phyloP scores from a whole-genome alignment of 2,329 filamentous ascomycete genomes.

The Verticillium albo-atrum region DNA sequence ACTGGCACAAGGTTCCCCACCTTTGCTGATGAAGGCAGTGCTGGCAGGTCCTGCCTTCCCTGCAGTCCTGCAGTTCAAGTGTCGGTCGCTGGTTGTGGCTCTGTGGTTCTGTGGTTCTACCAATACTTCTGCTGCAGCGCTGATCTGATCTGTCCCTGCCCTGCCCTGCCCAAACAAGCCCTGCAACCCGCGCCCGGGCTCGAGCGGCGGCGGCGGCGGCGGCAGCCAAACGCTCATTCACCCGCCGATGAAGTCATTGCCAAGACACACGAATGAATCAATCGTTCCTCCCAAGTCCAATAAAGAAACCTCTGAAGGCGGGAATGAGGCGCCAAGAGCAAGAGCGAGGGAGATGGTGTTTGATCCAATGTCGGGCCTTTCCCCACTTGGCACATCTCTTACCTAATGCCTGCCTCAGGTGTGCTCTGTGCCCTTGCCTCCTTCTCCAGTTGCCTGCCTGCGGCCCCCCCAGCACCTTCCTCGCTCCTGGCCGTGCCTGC shows the following conservation, averaged over 20 bases:
- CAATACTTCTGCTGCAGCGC: not conserved
- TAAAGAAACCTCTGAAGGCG: not conserved
- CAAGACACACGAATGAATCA: not conserved
- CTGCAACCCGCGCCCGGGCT: not conserved
- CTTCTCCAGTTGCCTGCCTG: not conserved
- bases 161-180: not conserved
- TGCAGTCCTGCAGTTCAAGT: not conserved
- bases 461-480: not conserved
- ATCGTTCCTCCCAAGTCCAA: not conserved
- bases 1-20: not conserved
- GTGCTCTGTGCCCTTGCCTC: not conserved
- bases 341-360: not conserved
- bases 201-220: not conserved
- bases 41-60: not conserved
- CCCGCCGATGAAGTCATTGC: not conserved
- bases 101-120: no score
- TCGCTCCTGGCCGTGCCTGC: not conserved
- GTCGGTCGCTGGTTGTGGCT: no score
- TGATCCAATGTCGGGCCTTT: not conserved
- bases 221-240: not conserved
- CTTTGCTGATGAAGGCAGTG: not conserved
- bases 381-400: not conserved
- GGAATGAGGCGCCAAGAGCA: not conserved
- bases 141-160: not conserved
- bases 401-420: not conserved